These are phyloP conservation scores for Paramecium sexaurelia DNA, from an alignment of 73 alveolate species.

Conservation along the genomic window DNA sequence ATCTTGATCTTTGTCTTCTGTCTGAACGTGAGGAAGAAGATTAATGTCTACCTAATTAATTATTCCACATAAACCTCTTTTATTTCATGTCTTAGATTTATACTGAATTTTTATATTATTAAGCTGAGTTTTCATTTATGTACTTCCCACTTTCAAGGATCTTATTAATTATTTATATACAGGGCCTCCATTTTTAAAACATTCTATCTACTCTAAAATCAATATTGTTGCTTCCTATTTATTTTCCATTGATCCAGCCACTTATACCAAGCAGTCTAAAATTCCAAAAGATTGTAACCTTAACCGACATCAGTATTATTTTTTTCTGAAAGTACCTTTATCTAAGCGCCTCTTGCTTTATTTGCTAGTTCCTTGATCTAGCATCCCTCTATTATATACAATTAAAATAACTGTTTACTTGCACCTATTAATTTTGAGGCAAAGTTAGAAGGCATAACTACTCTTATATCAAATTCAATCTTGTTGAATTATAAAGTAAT, in stretches of 20 bases:
- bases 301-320: slow-evolving; percentile 24
- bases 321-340: slow-evolving; percentile 59
- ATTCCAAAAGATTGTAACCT: background rate
- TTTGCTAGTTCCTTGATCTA: slow-evolving; percentile 59
- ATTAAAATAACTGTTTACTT: background rate
- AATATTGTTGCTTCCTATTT: slow-evolving; percentile 64
- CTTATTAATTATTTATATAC: slow-evolving; percentile 9
- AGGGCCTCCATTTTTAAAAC: slow-evolving; percentile 67
- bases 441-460: slow-evolving; percentile 31
- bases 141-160: slow-evolving; percentile 66
- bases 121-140: slow-evolving; percentile 63
- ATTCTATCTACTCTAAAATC: slow-evolving; percentile 56
- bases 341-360: slow-evolving; percentile 63
- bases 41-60: background rate
- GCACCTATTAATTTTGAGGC: slow-evolving; percentile 58
- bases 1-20: slow-evolving; percentile 17
- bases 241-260: slow-evolving; percentile 34
- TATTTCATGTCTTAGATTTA: background rate
- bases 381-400: slow-evolving; percentile 60
- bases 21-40: background rate
- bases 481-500: background rate
- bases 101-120: slow-evolving; percentile 60
- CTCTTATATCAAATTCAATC: background rate
- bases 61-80: background rate
- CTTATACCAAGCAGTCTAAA: slow-evolving; percentile 58